A percentile compares a stretch with the other conserved stretches of the same genome.
phyloP scores from a whole-genome alignment of 2,329 filamentous ascomycete species.

The Fusarium secorum region DNA sequence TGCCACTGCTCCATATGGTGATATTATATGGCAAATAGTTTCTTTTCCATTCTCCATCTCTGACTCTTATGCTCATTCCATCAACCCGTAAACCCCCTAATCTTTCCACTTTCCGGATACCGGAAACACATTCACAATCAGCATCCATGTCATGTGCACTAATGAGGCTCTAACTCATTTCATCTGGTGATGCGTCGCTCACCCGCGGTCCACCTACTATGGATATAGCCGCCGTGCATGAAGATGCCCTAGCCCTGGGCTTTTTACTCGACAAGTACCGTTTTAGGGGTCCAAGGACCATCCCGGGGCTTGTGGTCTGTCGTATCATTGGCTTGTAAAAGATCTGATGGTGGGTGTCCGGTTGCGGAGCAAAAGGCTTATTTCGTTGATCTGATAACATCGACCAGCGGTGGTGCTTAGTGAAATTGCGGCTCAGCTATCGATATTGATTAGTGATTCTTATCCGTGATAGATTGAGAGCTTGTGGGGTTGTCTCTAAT shows the following conservation, averaged over 20 bases:
- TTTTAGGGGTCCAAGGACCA: slow-evolving; percentile 38
- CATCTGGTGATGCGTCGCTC: slow-evolving; percentile 28
- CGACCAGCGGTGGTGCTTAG: slow-evolving; percentile 18
- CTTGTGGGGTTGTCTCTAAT: not conserved
- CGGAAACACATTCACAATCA: not conserved
- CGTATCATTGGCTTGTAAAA: slow-evolving; percentile 23
- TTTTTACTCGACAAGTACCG: slow-evolving; percentile 8
- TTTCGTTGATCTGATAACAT: slow-evolving; percentile 26
- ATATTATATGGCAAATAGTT: slow-evolving; percentile 12
- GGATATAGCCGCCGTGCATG: slow-evolving; percentile 37
- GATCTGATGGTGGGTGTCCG: slow-evolving; percentile 6
- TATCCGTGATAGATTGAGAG: not conserved
- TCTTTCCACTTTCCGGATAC: slow-evolving; percentile 17
- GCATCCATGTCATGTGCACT: slow-evolving; percentile 11
- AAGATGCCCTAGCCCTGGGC: slow-evolving; percentile 15
- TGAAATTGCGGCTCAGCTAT: slow-evolving; percentile 10
- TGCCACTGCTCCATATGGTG: slow-evolving; percentile 15
- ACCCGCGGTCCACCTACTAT: slow-evolving; percentile 37
- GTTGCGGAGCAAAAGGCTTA: slow-evolving; percentile 25
- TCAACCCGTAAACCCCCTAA: not conserved
- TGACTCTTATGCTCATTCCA: not conserved
- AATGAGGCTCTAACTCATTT: slow-evolving; percentile 11
- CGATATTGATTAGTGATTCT: slow-evolving; percentile 5
- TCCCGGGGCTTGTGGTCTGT: not conserved
- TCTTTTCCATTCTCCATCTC: slow-evolving; percentile 10